Evolutionary conservation across 352 stramenopile genomes (phyloP).

Genomic region (Pythium utonaiense): DNA sequence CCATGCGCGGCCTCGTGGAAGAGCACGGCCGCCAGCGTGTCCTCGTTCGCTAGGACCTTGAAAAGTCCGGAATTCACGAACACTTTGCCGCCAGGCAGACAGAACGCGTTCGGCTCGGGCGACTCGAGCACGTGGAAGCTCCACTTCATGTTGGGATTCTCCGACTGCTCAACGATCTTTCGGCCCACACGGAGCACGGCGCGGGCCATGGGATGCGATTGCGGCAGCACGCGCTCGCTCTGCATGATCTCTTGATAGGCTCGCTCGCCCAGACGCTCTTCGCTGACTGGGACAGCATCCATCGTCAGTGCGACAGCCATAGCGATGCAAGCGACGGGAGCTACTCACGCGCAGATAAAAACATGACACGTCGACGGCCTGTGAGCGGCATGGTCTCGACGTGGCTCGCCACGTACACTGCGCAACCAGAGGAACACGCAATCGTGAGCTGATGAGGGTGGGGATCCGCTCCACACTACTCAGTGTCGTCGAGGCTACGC

Average conservation of each 20-base stretch:
- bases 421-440: too few relatives aligned
- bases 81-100: slow-evolving; percentile 66
- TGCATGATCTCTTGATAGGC: slow-evolving; percentile 46
- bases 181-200: slow-evolving; percentile 52
- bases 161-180: slow-evolving; percentile 46
- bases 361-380: slow-evolving; percentile 55
- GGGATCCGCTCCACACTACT: slow-evolving; percentile 21
- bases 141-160: slow-evolving; percentile 59
- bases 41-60: slow-evolving; percentile 56
- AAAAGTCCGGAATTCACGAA: slow-evolving; percentile 76
- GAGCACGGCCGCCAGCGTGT: slow-evolving; percentile 60
- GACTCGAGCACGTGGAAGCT: slow-evolving; percentile 66
- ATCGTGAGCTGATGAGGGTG: neutral
- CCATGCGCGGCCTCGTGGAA: slow-evolving; percentile 73
- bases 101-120: slow-evolving; percentile 71
- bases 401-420: slow-evolving; percentile 31
- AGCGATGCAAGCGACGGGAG: too few relatives aligned
- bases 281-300: too few relatives aligned
- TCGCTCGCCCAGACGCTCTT: slow-evolving; percentile 48
- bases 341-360: slow-evolving; percentile 45
- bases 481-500: neutral
- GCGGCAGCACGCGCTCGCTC: slow-evolving; percentile 38
- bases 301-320: too few relatives aligned
- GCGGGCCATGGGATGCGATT: slow-evolving; percentile 49
- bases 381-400: slow-evolving; percentile 66